A percentile compares a stretch with the other conserved stretches of the same genome.
These are phyloP conservation scores for Trametes cingulata DNA, from an alignment of 768 basidiomycete species.

Conservation along the genomic window DNA sequence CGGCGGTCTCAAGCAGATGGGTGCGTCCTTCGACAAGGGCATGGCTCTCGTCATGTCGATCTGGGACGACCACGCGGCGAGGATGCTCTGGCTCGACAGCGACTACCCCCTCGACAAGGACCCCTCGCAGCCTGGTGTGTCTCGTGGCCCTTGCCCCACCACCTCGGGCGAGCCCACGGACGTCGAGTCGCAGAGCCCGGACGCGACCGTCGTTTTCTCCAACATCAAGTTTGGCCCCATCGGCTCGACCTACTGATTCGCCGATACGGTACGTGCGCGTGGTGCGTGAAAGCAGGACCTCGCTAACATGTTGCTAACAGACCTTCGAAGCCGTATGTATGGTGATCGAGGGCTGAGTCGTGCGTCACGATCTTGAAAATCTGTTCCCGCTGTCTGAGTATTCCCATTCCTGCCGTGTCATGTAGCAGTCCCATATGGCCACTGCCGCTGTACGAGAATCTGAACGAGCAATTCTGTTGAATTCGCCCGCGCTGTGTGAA, in stretches of 20 bases:
- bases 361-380: too few species aligned
- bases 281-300: too few species aligned
- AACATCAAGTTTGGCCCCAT: constrained; percentile 56
- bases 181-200: constrained; percentile 41
- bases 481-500: too few species aligned
- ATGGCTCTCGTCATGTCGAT: constrained; percentile 50
- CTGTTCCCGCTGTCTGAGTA: too few species aligned
- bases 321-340: too few species aligned
- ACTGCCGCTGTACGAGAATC: too few species aligned
- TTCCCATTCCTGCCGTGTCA: too few species aligned
- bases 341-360: too few species aligned
- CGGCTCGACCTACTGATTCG: constrained; percentile 41
- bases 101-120: constrained; percentile 25
- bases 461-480: too few species aligned
- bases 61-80: constrained; percentile 55
- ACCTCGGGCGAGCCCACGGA: constrained; percentile 46
- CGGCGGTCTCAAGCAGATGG: constrained; percentile 42
- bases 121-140: constrained; percentile 42
- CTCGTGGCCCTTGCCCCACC: constrained; percentile 51
- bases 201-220: constrained; percentile 50
- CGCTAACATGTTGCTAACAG: too few species aligned
- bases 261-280: background rate
- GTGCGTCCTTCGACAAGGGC: constrained; percentile 39
- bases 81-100: constrained; percentile 29
- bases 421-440: too few species aligned